Evolutionary conservation across 495 filamentous ascomycete genomes (phyloP), one percentile per base, ranked within the genome.

Genomic region (Neurospora sp.): DNA sequence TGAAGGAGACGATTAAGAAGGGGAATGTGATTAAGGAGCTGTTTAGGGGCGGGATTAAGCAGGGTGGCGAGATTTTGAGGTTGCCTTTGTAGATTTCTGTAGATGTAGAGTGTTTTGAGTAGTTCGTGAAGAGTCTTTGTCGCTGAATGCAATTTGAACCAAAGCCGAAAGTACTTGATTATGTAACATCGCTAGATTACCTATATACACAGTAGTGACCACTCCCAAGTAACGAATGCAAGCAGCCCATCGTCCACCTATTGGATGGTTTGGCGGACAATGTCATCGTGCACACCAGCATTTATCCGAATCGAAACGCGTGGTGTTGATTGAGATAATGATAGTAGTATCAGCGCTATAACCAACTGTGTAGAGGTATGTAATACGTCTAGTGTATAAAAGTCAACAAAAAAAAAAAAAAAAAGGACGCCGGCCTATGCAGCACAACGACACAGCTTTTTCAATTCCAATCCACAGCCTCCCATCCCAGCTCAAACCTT

Each of bases 1-100:
- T 98, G 13, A 80, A 89, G 21, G 92, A 95, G 85, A 98, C 94
- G 2, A 85, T 98, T 3, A 43, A 90, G 39, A 84, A 87, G 10
- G 93, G 94, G 5, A 90, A 82, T 62, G 87, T 98, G 10, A 87
- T 98, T 38, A 83, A 83, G 10, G 93, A 97, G 77, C 83, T 94
- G 76, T 95, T 95, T 73, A 79, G 91, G 72, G 91, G 91, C 5
- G 90, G 88, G 0, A 87, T 92, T 39, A 82, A 77, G 54, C 78
- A 77, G 70, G 75, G 83, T n/a, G 79, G 84, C 9, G 76, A 83
- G 71, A 83, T 85, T 38, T 36, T 85, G 72, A 82, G 82, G 72
- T 72, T 86, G 72, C 84, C 80, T 72, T 73, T 28, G 48, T 73
- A 69, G 72, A 76, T 28, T 71, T 40, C 5, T 4, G 38, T 39